Base-by-base conservation (phyloP, 106 monocot species). In the Cymbidium sinense region DNA sequence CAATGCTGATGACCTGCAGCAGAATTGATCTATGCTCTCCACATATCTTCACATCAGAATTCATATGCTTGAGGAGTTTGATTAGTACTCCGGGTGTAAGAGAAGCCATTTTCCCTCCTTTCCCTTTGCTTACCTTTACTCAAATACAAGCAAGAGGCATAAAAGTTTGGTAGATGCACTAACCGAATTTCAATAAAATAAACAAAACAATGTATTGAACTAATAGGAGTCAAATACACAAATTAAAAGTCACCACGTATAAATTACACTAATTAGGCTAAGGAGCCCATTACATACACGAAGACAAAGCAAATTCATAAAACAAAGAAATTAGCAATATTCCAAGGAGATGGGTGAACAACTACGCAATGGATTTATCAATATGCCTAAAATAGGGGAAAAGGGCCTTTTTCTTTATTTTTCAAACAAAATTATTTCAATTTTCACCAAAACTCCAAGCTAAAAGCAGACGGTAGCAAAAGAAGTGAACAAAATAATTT, bases 1-100 rank as follows among this genome's bases (percentile, higher is more conserved):
- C 93, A 55, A 96, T 96, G 85, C 96, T 78, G 79, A 96, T 88
- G 37, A 96, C 93, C 81, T 96, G 96, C 28, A 96, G 85, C 61
- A 94, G 88, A 74, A 94, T 75, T 13, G 96, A 96, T 30, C 96
- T 76, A 67, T 96, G 77, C 58, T 96, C 91, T 65, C 93, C 91
- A 35, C 84, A 84, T 33, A 94, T 71, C 77, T 86, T 96, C 2
- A 86, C 79, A 78, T 85, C 88, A 43, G 94, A 81, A 51, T 88
- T 78, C 76, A 91, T 84, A 82, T 91, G 81, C 77, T 93, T 85
- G 13, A 94, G 91, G 74, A 96, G 87, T 84, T 91, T 94, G 64
- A 91, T 75, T 41, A 96, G 85, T 64, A 96, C 81, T 75, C 96
- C 96, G 11, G 91, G 91, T 15, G 85, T 91, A 52, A 96, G 86